Percentiles rank a stretch among this genome's conserved stretches.
Conservation (phyloP, 352 stramenopile species). For the Phytopythium vexans region DNA sequence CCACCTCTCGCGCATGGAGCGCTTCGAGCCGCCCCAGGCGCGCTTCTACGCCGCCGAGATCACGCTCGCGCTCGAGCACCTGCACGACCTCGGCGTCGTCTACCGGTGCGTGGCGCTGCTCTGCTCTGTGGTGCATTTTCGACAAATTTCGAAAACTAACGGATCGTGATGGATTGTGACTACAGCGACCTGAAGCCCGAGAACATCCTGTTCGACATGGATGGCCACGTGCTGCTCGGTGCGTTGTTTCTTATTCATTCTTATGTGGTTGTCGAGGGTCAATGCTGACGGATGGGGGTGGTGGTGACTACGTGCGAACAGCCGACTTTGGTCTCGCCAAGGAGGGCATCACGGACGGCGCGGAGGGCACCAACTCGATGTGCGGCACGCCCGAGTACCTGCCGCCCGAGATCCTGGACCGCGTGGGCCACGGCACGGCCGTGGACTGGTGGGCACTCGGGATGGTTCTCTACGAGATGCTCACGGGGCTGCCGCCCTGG, state of each 20-base stretch:
- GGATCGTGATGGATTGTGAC: not conserved
- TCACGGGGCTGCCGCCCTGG: slow-evolving; percentile 89
- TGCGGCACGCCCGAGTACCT: slow-evolving; percentile 92
- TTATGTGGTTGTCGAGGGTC: not conserved
- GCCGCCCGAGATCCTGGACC: slow-evolving; percentile 89
- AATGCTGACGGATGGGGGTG: not conserved
- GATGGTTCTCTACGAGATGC: slow-evolving; percentile 94
- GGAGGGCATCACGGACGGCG: slow-evolving; percentile 80
- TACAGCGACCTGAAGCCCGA: slow-evolving; percentile 78
- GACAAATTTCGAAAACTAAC: not conserved
- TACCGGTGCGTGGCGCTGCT: slow-evolving; percentile 50
- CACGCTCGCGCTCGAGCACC: slow-evolving; percentile 80
- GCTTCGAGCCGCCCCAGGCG: slow-evolving; percentile 85
- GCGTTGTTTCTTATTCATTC: slow-evolving; percentile 5
- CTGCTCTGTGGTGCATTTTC: not conserved
- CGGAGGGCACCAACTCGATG: slow-evolving; percentile 86
- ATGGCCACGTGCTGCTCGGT: slow-evolving; percentile 72
- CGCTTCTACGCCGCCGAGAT: slow-evolving; percentile 92
- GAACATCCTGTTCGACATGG: slow-evolving; percentile 83
- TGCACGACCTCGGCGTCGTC: slow-evolving; percentile 87
- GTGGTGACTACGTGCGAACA: slow-evolving; percentile 9
- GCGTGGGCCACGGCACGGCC: slow-evolving; percentile 85
- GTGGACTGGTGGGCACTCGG: slow-evolving; percentile 93
- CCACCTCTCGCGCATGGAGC: slow-evolving; percentile 87
- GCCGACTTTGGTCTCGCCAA: slow-evolving; percentile 88